Conservation (phyloP, 2,329 filamentous ascomycete species). For the Cadophora luteo-olivacea region DNA sequence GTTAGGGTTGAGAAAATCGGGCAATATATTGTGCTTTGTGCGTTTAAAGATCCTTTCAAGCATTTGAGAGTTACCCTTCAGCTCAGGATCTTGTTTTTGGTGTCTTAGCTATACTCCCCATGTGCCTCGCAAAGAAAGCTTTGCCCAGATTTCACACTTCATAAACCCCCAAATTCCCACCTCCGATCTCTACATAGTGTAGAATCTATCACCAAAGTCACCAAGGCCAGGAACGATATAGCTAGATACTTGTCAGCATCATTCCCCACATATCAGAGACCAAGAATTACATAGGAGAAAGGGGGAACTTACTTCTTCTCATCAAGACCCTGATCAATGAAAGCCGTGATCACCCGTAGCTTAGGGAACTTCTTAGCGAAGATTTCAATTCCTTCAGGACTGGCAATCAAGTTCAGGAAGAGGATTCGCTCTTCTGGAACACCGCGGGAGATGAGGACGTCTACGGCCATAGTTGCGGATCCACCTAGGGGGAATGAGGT, state of each 20-base stretch:
- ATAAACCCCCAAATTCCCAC: neutral
- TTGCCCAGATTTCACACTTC: slow-evolving; percentile 3
- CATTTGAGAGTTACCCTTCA: too few species aligned
- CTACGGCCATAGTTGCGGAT: slow-evolving; percentile 95
- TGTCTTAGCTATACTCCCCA: slow-evolving; percentile 5
- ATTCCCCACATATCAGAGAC: slow-evolving; percentile 11
- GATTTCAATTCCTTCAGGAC: slow-evolving; percentile 86
- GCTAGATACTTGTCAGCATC: slow-evolving; percentile 55
- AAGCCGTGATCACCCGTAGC: slow-evolving; percentile 90
- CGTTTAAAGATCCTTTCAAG: neutral
- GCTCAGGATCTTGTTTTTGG: too few species aligned
- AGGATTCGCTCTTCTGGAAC: slow-evolving; percentile 95
- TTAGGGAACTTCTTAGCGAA: slow-evolving; percentile 91
- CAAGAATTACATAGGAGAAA: neutral
- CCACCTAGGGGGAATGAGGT: slow-evolving; percentile 64
- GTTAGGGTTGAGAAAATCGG: slow-evolving; percentile 28
- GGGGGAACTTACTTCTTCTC: slow-evolving; percentile 83
- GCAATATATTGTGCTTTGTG: slow-evolving; percentile 2
- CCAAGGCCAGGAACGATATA: slow-evolving; percentile 95
- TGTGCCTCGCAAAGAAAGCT: neutral
- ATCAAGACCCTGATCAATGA: slow-evolving; percentile 94
- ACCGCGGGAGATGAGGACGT: slow-evolving; percentile 86
- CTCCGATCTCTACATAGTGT: slow-evolving; percentile 71
- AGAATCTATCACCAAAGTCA: slow-evolving; percentile 95
- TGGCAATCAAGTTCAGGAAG: slow-evolving; percentile 97